These are phyloP conservation scores for Trichoderma semiorbis DNA, from an alignment of 2,329 filamentous ascomycete genomes.

Conservation along the genomic window DNA sequence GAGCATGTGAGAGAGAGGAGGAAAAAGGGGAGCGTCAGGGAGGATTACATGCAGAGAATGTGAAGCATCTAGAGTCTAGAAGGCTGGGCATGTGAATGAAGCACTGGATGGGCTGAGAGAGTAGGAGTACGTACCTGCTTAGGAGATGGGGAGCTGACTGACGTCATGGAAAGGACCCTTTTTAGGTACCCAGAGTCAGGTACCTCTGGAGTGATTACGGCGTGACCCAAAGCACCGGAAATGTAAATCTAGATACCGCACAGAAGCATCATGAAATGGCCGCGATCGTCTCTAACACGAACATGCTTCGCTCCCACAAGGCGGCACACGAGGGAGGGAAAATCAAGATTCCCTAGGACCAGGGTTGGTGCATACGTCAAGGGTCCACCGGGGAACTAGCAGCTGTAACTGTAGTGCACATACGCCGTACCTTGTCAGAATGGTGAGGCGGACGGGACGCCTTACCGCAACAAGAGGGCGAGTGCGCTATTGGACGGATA, in stretches of 20 bases:
- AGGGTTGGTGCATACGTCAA: slow-evolving; percentile 16
- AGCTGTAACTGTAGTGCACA: neutral
- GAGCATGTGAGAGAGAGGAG: neutral
- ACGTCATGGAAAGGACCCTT: neutral
- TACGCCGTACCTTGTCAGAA: neutral
- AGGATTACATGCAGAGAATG: neutral
- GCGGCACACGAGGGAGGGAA: neutral
- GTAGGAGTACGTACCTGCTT: neutral
- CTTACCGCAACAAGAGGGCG: slow-evolving; percentile 8
- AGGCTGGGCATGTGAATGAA: neutral
- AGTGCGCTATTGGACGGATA: neutral
- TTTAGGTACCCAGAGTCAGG: neutral
- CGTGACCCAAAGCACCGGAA: neutral
- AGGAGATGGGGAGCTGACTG: neutral
- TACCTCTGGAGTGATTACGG: neutral
- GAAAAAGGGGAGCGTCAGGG: neutral
- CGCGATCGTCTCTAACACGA: neutral
- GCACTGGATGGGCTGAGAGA: neutral
- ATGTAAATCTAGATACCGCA: neutral
- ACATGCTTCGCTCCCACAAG: slow-evolving; percentile 4
- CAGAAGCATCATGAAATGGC: neutral
- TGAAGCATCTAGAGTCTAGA: neutral
- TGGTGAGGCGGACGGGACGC: neutral
- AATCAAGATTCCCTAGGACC: slow-evolving; percentile 10
- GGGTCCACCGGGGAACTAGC: neutral